These are phyloP conservation scores for Leccinum olivaceopallidum DNA, from an alignment of 768 basidiomycete genomes.

Conservation along the genomic window DNA sequence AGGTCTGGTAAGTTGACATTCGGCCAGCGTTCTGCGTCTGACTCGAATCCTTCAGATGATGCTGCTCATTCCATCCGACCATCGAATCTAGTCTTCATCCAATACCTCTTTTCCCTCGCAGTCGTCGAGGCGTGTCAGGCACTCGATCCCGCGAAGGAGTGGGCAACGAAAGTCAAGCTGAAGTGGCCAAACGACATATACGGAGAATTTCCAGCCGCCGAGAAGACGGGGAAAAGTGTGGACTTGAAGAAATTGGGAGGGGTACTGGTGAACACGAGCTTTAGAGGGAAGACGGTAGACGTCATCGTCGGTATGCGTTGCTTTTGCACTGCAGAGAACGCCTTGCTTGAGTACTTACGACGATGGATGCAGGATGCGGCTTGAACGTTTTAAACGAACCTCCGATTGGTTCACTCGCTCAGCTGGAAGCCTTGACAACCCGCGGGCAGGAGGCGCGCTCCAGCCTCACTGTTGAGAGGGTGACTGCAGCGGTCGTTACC, in stretches of 20 bases:
- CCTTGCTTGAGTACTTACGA: conserved; percentile 1
- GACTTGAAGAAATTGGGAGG: conserved; percentile 85
- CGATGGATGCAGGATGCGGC: conserved; percentile 69
- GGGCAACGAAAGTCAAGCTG: conserved; percentile 62
- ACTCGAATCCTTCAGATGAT: neutral
- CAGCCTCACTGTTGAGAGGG: conserved; percentile 66
- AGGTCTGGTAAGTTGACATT: conserved; percentile 8
- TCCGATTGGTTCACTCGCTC: conserved; percentile 80
- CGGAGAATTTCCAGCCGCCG: conserved; percentile 51
- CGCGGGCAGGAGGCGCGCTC: conserved; percentile 1
- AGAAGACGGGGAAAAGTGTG: conserved; percentile 26
- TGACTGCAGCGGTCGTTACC: conserved; percentile 71
- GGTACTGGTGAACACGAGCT: conserved; percentile 86
- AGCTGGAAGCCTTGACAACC: conserved; percentile 48
- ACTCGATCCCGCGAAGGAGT: conserved; percentile 44
- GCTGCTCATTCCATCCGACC: conserved; percentile 26
- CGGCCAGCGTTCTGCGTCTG: neutral
- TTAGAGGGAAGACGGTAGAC: conserved; percentile 68
- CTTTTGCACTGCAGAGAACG: neutral
- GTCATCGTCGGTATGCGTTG: conserved; percentile 75
- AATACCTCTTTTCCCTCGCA: conserved; percentile 89
- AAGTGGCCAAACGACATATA: conserved; percentile 99
- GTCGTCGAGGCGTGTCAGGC: conserved; percentile 81
- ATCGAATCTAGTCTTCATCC: conserved; percentile 82
- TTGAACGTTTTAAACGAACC: conserved; percentile 81